phyloP scores from a whole-genome alignment of 495 filamentous ascomycete species.

The Penicillium ucsense region DNA sequence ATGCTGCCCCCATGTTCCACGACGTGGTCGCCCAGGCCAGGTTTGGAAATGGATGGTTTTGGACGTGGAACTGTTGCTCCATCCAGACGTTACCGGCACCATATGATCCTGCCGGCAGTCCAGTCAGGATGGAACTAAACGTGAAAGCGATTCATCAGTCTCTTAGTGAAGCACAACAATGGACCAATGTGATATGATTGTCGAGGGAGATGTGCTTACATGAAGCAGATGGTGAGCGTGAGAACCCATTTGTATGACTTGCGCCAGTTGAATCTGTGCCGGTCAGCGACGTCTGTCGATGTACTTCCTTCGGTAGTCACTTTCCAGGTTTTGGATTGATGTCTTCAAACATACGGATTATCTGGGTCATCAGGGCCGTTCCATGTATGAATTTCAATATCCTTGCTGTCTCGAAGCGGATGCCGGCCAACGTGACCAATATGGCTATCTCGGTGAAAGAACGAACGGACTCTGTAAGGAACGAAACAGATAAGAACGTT shows the following conservation, averaged over 20 bases:
- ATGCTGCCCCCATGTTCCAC: constrained; percentile 45
- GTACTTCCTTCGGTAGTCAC: too few species aligned
- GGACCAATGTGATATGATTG: neutral
- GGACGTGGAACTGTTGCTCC: constrained; percentile 29
- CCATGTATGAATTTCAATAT: constrained; percentile 27
- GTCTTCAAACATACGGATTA: constrained; percentile 10
- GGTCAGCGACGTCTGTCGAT: neutral
- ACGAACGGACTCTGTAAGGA: neutral
- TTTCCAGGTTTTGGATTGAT: too few species aligned
- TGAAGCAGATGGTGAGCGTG: constrained; percentile 34
- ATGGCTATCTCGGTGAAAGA: neutral
- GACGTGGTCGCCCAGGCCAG: constrained; percentile 38
- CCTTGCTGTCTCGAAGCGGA: constrained; percentile 8
- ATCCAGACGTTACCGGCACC: constrained; percentile 31
- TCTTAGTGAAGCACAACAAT: neutral
- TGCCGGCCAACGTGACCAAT: constrained; percentile 17
- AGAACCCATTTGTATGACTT: constrained; percentile 26
- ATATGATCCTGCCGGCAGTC: constrained; percentile 33
- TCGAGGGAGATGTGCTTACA: constrained; percentile 11
- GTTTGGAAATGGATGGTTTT: constrained; percentile 35
- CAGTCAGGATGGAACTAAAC: constrained; percentile 30
- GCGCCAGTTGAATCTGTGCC: constrained; percentile 10
- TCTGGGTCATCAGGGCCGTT: constrained; percentile 23
- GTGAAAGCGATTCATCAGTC: neutral
- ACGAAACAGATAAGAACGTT: too few species aligned